Base-by-base conservation (phyloP, 1,284 basidiomycete species). In the Phlebopus sp. region DNA sequence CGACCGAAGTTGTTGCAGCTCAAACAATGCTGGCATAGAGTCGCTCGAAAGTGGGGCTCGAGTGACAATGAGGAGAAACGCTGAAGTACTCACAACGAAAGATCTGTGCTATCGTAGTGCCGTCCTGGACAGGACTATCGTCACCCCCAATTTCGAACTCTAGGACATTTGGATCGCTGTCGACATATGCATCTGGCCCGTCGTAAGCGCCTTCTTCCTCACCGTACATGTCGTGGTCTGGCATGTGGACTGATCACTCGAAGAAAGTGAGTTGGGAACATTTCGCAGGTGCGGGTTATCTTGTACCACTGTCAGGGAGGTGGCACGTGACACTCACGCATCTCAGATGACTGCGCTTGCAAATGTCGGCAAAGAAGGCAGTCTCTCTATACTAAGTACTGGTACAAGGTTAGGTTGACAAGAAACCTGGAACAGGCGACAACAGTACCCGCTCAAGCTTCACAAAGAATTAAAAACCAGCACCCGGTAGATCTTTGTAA, bases 21-120 rank as follows among this genome's bases (percentile, higher is more conserved):
- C 64, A 50, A 79, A 74, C 19, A 78, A 44, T 25, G 69, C 77
- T 78, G 50, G n/a, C 2, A 10, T 14, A 27, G 15, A 46, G 41
- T 31, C 45, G 49, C 17, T 42, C 29, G 25, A 18, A 4, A 46
- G 51, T 37, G 39, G 37, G 23, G 41, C 36, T 23, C 54, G 43
- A 29, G 10, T 8, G 27, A 29, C 9, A 29, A 39, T 43, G 17
- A 42, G 29, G n/a, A 2, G 11, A 44, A 9, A 21, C 30, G 19
- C 11, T 9, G 40, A 40, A 21, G 37, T 9, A 50, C 71, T 57
- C 46, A 76, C 73, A 65, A 41, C 60, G 66, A 34, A 75, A 56
- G 42, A 75, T 69, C 34, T 67, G 64, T 18, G 62, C 44, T 14
- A 65, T 50, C 30, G 64, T 37, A 15, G 45, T 47, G 43, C 23